Evolutionary conservation across 805 yeast genomes (phyloP), one percentile per base, ranked within the genome.

Genomic region (Candida cerambycidarum): DNA sequence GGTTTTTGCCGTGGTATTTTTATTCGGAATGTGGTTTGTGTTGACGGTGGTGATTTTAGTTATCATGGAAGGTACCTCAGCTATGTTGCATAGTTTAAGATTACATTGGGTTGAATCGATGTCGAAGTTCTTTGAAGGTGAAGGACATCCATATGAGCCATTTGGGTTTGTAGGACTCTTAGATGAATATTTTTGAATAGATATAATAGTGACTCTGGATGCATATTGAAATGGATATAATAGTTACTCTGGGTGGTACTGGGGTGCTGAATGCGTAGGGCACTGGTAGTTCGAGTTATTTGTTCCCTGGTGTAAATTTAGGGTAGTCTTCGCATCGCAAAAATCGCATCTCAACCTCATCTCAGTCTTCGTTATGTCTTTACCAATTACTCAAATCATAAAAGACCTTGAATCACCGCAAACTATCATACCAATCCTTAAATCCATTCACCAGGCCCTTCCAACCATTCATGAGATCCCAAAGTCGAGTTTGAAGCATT

Each of bases 81-180:
- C 99, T 27, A 93, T 93, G 99, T 78, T 93, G 59, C 99, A 93
- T 67, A 85, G 97, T n/a, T 77, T 93, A 59, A 87, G 99, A 75
- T 78, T 93, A 59, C 99, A 93, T 64, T 93, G 99, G 99, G 99
- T 93, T 49, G 99, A 93, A 71, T 84, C 97, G 19, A 93, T 93
- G 99, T 89, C 97, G 48, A 93, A 93, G 71, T 95, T 85, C 69
- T 93, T 90, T 58, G 93, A 86, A 59, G 99, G 99, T 62, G 98
- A 92, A 64, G 99, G 99, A 47, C 74, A 80, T 52, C 80, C 90
- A 5, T 93, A 87, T 61, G 82, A 78, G 51, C 98, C 99, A n/a
- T 93, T 89, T 60, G 77, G 83, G 3, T 89, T 92, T 48, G 14
- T 14, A 36, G 56, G 55, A n/a, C 58, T 62, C 34, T 56, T 61